These are phyloP conservation scores for Stachybotrys echinatus DNA, from an alignment of 2,329 filamentous ascomycete species.

Conservation along the genomic window DNA sequence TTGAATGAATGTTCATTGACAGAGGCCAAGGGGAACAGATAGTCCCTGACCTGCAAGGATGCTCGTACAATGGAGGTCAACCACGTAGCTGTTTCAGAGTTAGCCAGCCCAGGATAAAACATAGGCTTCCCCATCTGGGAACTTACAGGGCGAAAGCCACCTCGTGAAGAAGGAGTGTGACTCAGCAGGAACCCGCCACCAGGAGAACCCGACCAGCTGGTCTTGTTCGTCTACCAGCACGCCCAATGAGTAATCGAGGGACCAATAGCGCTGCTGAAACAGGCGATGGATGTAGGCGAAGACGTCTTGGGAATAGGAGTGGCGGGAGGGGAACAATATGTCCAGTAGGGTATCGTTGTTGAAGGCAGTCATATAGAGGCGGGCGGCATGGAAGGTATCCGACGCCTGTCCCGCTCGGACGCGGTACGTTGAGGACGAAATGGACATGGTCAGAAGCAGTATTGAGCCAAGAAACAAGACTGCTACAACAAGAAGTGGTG, in stretches of 20 bases:
- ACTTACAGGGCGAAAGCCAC: slow-evolving; percentile 26
- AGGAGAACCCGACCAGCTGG: slow-evolving; percentile 22
- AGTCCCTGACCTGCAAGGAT: slow-evolving; percentile 15
- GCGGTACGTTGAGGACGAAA: slow-evolving; percentile 9
- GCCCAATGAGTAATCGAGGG: slow-evolving; percentile 22
- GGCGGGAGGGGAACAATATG: slow-evolving; percentile 23
- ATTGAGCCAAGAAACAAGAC: no score
- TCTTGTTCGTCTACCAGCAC: slow-evolving; percentile 14
- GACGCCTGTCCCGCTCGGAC: slow-evolving; percentile 24
- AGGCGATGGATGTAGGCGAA: slow-evolving; percentile 15
- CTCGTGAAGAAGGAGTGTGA: slow-evolving; percentile 20
- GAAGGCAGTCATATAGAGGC: slow-evolving; percentile 23
- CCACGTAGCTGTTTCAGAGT: slow-evolving; percentile 19
- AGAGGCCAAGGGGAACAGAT: slow-evolving; percentile 16
- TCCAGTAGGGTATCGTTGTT: slow-evolving; percentile 21
- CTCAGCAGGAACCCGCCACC: slow-evolving; percentile 23
- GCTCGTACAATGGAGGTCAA: slow-evolving; percentile 19
- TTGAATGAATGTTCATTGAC: slow-evolving; percentile 12
- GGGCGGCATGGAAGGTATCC: slow-evolving; percentile 19
- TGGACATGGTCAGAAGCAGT: no score
- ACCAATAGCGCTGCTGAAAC: slow-evolving; percentile 26
- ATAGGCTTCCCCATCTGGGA: not conserved
- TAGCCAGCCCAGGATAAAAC: not conserved
- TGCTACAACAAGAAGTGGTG: no score
- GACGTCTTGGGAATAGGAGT: slow-evolving; percentile 12